Evolutionary conservation across 306 rosid species (phyloP).

Genomic region (Chamaecrista fasciculata): DNA sequence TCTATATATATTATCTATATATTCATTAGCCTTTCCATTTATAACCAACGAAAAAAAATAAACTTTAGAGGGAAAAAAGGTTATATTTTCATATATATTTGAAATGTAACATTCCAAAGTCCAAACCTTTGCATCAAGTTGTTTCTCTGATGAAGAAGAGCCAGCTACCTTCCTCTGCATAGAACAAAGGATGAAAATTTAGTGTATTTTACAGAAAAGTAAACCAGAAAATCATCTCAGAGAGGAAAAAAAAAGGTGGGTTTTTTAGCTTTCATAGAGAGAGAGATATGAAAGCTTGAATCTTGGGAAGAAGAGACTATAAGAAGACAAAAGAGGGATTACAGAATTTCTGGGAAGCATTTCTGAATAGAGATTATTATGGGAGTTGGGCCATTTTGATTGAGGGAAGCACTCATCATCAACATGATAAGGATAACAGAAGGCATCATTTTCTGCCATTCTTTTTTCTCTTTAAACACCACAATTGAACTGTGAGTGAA

Average conservation of each 20-base stretch:
- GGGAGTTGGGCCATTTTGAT: conserved; percentile 34
- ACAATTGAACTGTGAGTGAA: conserved; percentile 3
- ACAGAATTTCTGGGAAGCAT: conserved; percentile 45
- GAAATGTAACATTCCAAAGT: not conserved
- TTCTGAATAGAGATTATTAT: conserved; percentile 39
- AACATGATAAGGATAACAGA: conserved; percentile 52
- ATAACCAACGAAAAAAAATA: not conserved
- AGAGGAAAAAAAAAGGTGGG: not conserved
- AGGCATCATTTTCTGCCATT: conserved; percentile 54
- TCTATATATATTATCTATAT: too few species aligned
- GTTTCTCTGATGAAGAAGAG: conserved; percentile 78
- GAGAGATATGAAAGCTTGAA: conserved; percentile 8
- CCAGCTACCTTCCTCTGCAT: conserved; percentile 80
- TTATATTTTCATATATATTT: too few species aligned
- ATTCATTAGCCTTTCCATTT: not conserved
- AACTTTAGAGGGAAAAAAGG: not conserved
- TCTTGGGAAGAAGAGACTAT: not conserved
- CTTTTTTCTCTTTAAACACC: conserved; percentile 7
- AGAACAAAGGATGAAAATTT: too few species aligned
- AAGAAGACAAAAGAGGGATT: conserved; percentile 35
- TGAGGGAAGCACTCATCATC: conserved; percentile 42
- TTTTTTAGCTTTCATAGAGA: not conserved
- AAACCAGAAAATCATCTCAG: not conserved
- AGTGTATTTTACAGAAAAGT: too few species aligned
- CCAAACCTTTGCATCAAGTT: conserved; percentile 81